Evolutionary conservation across 2,329 filamentous ascomycete species (phyloP), one percentile per base, ranked within the genome.

Genomic region (Colletotrichum karsti): DNA sequence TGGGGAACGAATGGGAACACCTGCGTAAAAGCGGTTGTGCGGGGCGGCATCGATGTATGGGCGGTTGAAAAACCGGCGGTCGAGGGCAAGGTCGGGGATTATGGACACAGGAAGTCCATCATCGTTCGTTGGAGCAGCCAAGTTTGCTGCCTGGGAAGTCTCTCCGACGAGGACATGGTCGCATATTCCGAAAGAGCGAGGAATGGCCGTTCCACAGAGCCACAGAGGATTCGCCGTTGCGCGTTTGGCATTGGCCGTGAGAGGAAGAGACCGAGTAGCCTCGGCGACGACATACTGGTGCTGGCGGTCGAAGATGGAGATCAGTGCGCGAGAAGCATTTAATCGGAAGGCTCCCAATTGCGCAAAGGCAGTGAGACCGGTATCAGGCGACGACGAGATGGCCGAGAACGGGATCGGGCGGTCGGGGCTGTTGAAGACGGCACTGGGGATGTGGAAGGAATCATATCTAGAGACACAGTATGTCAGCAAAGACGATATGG

Each of bases 241-340:
- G 12, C 66, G 59, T 10, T 50, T 48, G 57, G 9, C 70, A 37
- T 30, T 74, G 71, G 61, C 75, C 50, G 75, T 72, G 5, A 87
- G 72, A 0, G 79, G 80, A 3, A 81, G 75, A 1, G 76, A 77
- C 1, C 78, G 77, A 1, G 84, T 85, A 6, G 85, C 83, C 69
- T 88, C 86, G 59, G 85, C 84, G 15, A 88, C 75, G 20, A 88
- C 75, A 68, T 86, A 81, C 67, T 88, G 85, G 50, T 79, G 72
- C 5, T 78, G 76, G 5, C 74, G 75, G 69, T 87, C 85, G 67
- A 88, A 87, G 18, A 88, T 75, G 2, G 85, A 88, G 53, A 88
- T 79, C 22, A 87, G 71, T 15, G 79, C 76, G 30, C 84, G 80
- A 20, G 68, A 64, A 4, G 67, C 53, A 33, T 80, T 76, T 4